Evolutionary conservation across 345 rosid species (phyloP), one percentile per base, ranked within the genome.

Genomic region (Lepidium africanum): DNA sequence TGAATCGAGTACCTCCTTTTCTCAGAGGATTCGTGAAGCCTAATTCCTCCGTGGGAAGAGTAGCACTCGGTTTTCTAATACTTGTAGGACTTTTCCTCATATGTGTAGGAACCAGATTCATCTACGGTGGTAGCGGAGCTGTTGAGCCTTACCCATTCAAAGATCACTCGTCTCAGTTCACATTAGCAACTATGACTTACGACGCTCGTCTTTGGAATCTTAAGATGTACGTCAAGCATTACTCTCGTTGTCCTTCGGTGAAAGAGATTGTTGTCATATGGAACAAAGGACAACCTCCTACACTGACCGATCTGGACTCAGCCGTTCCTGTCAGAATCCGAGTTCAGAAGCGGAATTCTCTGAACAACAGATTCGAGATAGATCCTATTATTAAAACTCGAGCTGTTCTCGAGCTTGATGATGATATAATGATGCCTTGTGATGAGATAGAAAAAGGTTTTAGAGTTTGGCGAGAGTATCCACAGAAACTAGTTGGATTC

Each of bases 181-280:
- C 99, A 9, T 57, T 94, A 66, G 75, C 87, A 46, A 86, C 99
- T 2, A 91, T 94, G 99, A 94, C 99, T 5, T 91, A 89, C 10
- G 96, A 89, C 35, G 93, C 99, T 45, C 99, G 99, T 38, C 86
- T 91, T 13, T 94, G 99, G 99, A 94, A 94, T 79, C 76, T 94
- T 81, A 94, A 89, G 73, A 84, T 94, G 96, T 91, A 84, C 35
- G 84, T 89, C 39, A 87, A 83, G 69, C 99, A 89, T 75, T 94
- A 94, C 75, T 94, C 99, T 3, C 87, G 89, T 62, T 94, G 99
- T 48, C 59, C 99, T 59, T 94, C 99, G 0, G 99, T 94, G 36
- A 87, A 81, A 68, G 99, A 94, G 82, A 94, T 94, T 12, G 82
- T 91, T 10, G 93, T 94, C 58, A 92, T 94, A 27, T 94, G 99